A percentile compares a stretch with the other conserved stretches of the same genome.
phyloP scores from a whole-genome alignment of 352 stramenopile species.

The Achlya hypogyna region DNA sequence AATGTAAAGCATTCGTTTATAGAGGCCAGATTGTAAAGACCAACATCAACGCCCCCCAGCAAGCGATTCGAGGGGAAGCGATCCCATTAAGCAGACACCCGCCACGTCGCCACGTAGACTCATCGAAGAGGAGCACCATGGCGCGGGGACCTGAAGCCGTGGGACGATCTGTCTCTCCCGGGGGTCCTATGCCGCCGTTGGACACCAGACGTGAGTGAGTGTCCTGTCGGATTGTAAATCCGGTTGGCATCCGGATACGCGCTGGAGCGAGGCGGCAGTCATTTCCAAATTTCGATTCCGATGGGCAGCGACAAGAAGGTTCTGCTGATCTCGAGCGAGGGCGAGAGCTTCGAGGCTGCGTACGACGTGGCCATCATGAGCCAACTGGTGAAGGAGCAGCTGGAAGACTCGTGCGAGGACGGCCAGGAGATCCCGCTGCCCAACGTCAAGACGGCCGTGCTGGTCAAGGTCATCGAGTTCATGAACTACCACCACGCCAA shows the following conservation, averaged over 20 bases:
- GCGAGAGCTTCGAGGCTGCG: constrained; percentile 42
- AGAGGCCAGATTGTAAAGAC: no score
- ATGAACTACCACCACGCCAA: constrained; percentile 41
- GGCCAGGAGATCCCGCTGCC: constrained; percentile 45
- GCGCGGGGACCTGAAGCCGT: no score
- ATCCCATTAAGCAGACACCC: no score
- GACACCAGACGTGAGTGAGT: no score
- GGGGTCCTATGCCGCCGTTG: neutral
- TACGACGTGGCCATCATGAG: constrained; percentile 32
- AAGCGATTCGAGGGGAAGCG: no score
- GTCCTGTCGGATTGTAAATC: no score
- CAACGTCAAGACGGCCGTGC: constrained; percentile 41
- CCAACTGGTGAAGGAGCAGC: constrained; percentile 44
- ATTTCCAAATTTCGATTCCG: neutral
- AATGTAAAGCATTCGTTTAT: no score
- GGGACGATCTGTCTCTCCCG: neutral
- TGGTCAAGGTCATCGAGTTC: constrained; percentile 53
- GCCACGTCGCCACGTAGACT: no score
- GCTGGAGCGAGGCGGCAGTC: neutral
- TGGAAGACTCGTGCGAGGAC: constrained; percentile 30
- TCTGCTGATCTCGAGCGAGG: constrained; percentile 45
- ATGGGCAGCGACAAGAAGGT: constrained; percentile 25
- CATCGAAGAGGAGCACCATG: no score
- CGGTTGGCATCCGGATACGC: neutral
- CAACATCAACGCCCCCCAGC: no score